Conservation (phyloP, 768 basidiomycete genomes). For the Boletellus sp. region DNA sequence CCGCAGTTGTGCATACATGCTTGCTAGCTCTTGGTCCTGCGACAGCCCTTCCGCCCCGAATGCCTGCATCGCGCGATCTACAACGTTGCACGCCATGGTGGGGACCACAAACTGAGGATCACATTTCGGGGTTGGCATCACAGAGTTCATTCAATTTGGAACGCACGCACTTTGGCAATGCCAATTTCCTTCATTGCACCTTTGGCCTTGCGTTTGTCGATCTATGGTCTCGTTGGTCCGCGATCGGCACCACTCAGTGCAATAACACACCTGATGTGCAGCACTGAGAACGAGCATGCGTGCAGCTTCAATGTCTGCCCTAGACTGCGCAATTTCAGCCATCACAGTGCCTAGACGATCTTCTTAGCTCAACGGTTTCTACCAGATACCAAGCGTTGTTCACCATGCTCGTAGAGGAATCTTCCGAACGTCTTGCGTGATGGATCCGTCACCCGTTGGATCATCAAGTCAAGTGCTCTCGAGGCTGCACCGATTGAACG, state of each 20-base stretch:
- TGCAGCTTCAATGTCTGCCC: conserved; percentile 89
- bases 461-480: conserved; percentile 79
- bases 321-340: conserved; percentile 85
- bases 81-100: conserved; percentile 78
- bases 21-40: conserved; percentile 83
- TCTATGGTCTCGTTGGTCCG: conserved; percentile 42
- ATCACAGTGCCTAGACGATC: conserved; percentile 70
- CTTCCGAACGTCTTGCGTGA: conserved; percentile 92
- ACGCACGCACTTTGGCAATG: conserved; percentile 76
- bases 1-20: conserved; percentile 72
- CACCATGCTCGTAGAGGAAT: conserved; percentile 85
- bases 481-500: conserved; percentile 89
- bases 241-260: neutral
- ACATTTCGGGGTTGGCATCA: neutral
- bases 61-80: conserved; percentile 95
- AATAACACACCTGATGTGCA: conserved; percentile 63
- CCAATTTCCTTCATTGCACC: conserved; percentile 97
- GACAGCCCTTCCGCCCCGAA: conserved; percentile 96
- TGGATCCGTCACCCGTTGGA: conserved; percentile 91
- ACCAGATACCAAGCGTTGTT: conserved; percentile 10
- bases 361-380: neutral
- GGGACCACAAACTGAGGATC: conserved; percentile 85
- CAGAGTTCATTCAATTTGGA: neutral
- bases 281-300: conserved; percentile 89
- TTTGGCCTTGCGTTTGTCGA: conserved; percentile 88